Percentiles rank a stretch among this genome's conserved stretches.
These are phyloP conservation scores for Tolypocladium cylindrosporum DNA, from an alignment of 2,329 filamentous ascomycete species.

Conservation along the genomic window DNA sequence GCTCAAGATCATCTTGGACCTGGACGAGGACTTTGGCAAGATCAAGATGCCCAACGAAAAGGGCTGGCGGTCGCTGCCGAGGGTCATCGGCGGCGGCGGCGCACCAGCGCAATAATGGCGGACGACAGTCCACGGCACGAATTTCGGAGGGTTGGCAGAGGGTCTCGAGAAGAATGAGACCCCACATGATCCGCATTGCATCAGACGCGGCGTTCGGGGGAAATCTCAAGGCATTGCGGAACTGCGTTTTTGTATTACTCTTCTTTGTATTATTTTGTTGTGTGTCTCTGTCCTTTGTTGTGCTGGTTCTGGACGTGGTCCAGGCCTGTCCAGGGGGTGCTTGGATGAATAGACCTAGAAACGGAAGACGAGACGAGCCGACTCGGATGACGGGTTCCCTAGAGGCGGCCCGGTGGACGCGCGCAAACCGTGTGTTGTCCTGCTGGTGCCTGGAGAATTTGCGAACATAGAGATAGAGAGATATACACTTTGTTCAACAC, in stretches of 20 bases:
- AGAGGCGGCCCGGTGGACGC: neutral
- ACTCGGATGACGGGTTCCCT: neutral
- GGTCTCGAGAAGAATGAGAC: neutral
- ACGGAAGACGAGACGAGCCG: neutral
- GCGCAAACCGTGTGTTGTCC: neutral
- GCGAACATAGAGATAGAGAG: neutral
- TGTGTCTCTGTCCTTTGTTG: neutral
- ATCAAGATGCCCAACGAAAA: conserved; percentile 48
- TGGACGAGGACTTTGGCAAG: conserved; percentile 87
- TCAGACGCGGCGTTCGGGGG: conserved; percentile 9
- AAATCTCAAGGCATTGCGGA: conserved; percentile 2
- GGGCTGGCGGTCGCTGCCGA: conserved; percentile 43
- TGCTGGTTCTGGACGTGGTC: neutral
- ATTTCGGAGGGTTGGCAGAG: neutral
- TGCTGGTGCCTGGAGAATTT: neutral
- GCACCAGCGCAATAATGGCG: conserved; percentile 5
- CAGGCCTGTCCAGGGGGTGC: neutral
- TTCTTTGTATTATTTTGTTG: neutral
- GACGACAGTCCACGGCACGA: neutral
- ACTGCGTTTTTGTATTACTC: neutral
- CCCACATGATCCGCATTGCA: conserved; percentile 4
- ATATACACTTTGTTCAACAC: neutral
- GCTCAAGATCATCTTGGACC: conserved; percentile 87
- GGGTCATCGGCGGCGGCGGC: conserved; percentile 32
- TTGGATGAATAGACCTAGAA: neutral